These are phyloP conservation scores for Scalesia atractyloides DNA, from an alignment of 129 eudicot genomes.

Conservation along the genomic window DNA sequence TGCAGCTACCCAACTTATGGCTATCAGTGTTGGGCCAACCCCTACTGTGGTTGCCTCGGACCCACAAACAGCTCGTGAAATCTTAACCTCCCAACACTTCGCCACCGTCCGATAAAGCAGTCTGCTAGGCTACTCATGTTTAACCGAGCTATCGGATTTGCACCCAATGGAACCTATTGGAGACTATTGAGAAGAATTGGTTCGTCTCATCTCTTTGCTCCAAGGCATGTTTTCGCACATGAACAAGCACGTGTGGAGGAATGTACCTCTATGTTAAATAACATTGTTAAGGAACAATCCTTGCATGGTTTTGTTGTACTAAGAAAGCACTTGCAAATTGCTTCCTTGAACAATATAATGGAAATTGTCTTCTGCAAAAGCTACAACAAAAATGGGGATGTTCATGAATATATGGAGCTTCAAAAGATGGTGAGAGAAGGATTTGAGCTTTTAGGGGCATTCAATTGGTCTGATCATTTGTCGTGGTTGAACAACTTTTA, in stretches of 20 bases:
- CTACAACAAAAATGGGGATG: conserved; percentile 34
- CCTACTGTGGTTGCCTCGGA: conserved; percentile 61
- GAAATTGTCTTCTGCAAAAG: conserved; percentile 63
- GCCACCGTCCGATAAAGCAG: conserved; percentile 69
- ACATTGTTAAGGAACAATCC: conserved; percentile 40
- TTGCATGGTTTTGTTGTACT: conserved; percentile 35
- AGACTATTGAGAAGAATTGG: conserved; percentile 55
- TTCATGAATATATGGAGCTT: conserved; percentile 41
- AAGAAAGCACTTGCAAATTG: conserved; percentile 58
- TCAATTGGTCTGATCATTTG: conserved; percentile 72
- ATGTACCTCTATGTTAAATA: conserved; percentile 46
- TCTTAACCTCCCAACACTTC: conserved; percentile 57
- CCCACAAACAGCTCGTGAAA: conserved; percentile 55
- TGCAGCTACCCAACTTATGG: conserved; percentile 58
- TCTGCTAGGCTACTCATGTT: conserved; percentile 72
- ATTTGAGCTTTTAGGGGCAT: conserved; percentile 66
- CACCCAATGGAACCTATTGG: conserved; percentile 70
- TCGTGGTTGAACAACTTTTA: conserved; percentile 59
- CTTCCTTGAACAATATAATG: conserved; percentile 61
- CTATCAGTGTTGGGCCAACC: conserved; percentile 66
- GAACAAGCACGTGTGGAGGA: conserved; percentile 47
- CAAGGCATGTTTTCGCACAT: conserved; percentile 50
- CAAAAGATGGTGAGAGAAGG: conserved; percentile 64
- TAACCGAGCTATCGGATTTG: conserved; percentile 72
- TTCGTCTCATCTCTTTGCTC: conserved; percentile 65